A percentile compares a stretch with the other conserved stretches of the same genome.
Conservation (phyloP, 2,329 filamentous ascomycete species). For the Didymellaceae sp. region DNA sequence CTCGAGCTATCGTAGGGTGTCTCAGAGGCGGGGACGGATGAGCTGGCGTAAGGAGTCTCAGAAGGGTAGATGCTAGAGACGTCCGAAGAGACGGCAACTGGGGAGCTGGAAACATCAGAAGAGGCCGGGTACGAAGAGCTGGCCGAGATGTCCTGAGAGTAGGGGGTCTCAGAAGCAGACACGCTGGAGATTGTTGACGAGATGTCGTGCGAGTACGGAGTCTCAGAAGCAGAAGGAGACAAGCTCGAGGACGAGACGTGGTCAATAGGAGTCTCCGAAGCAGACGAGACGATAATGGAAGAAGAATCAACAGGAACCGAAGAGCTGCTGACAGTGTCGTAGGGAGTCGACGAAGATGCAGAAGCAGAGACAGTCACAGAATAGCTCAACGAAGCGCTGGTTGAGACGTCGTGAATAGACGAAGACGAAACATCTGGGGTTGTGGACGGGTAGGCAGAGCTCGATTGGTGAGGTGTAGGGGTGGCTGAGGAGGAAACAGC, state of each 20-base stretch:
- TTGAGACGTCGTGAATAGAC: not conserved
- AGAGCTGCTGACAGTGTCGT: not conserved
- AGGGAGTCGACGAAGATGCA: not conserved
- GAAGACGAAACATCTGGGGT: conserved; percentile 3
- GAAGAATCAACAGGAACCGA: not conserved
- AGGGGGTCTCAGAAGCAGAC: conserved; percentile 3
- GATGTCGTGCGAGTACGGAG: not conserved
- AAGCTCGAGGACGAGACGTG: not conserved
- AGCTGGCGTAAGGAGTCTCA: conserved; percentile 6
- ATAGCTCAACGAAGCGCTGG: not conserved
- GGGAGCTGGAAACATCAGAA: not conserved
- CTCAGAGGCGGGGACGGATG: not conserved
- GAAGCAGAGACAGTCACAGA: not conserved
- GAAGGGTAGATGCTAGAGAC: conserved; percentile 2
- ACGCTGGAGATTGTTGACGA: conserved; percentile 4
- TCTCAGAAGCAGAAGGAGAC: conserved; percentile 2
- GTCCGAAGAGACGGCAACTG: not conserved
- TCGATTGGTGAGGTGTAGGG: conserved; percentile 1
- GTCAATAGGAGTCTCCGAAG: not conserved
- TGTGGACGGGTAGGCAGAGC: conserved; percentile 11
- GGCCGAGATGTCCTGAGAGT: not conserved
- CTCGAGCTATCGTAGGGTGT: not conserved
- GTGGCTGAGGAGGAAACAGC: not conserved
- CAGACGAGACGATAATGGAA: not conserved
- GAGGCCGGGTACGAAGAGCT: conserved; percentile 1